These are phyloP conservation scores for Colletotrichum trifolii DNA, from an alignment of 2,329 filamentous ascomycete species.

Conservation along the genomic window DNA sequence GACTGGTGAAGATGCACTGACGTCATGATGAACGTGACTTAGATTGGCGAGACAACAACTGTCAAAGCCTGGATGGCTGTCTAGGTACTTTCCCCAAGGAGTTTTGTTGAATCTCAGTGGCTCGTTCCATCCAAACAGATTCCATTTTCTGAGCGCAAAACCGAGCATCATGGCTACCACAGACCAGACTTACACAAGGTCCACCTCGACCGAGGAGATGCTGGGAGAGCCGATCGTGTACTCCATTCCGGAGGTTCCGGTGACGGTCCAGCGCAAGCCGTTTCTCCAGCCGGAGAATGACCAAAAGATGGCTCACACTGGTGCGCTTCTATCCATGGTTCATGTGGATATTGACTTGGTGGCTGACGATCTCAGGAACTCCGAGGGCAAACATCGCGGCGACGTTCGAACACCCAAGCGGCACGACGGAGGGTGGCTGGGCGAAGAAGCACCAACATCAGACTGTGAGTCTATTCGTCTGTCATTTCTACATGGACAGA, in stretches of 20 bases:
- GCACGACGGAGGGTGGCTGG: slow-evolving; percentile 48
- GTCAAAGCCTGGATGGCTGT: no score
- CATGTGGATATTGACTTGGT: neutral
- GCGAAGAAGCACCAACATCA: slow-evolving; percentile 44
- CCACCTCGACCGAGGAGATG: slow-evolving; percentile 1
- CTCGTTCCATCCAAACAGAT: neutral
- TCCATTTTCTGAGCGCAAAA: neutral
- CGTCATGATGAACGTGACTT: slow-evolving; percentile 28
- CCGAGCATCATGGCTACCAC: slow-evolving; percentile 7
- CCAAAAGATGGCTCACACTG: slow-evolving; percentile 41
- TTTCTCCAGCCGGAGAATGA: slow-evolving; percentile 45
- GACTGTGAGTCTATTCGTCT: slow-evolving; percentile 39
- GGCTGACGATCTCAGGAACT: slow-evolving; percentile 40
- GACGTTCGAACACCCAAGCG: slow-evolving; percentile 46
- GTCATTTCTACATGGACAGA: no score
- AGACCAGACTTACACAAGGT: slow-evolving; percentile 3
- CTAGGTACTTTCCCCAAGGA: neutral
- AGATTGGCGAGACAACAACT: neutral
- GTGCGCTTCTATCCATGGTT: slow-evolving; percentile 28
- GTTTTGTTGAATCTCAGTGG: neutral
- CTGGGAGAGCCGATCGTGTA: slow-evolving; percentile 10
- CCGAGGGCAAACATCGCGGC: slow-evolving; percentile 49
- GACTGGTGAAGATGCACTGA: slow-evolving; percentile 8
- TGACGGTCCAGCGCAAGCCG: slow-evolving; percentile 43
- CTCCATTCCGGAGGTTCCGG: slow-evolving; percentile 37